phyloP scores from a whole-genome alignment of 2,329 filamentous ascomycete species.

The Aspergillus sp. region DNA sequence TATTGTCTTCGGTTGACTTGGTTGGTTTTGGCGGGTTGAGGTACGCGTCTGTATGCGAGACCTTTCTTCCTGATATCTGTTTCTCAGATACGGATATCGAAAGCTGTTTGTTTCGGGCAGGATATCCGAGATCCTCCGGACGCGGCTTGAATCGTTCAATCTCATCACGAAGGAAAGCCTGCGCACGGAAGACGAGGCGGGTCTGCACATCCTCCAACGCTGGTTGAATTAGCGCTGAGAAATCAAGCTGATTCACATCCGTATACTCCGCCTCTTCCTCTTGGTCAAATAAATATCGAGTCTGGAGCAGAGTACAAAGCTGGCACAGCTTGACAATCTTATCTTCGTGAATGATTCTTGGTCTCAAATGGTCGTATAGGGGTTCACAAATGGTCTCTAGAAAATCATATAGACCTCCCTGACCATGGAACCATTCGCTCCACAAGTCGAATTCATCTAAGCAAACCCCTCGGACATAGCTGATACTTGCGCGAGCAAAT shows the following conservation, averaged over 20 bases:
- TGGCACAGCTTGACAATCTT: conserved; percentile 67
- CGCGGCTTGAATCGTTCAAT: conserved; percentile 67
- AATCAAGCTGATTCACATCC: conserved; percentile 59
- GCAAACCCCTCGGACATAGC: conserved; percentile 65
- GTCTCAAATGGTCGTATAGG: conserved; percentile 65
- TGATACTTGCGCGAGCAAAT: conserved; percentile 64
- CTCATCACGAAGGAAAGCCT: conserved; percentile 63
- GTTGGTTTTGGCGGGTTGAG: conserved; percentile 50
- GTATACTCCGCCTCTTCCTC: conserved; percentile 53
- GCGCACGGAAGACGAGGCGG: conserved; percentile 64
- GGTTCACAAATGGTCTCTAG: conserved; percentile 67
- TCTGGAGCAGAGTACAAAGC: conserved; percentile 65
- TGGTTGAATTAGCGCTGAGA: conserved; percentile 61
- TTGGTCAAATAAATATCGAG: conserved; percentile 61
- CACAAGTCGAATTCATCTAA: conserved; percentile 68
- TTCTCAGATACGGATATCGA: conserved; percentile 41
- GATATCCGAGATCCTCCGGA: conserved; percentile 65
- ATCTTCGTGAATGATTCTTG: conserved; percentile 65
- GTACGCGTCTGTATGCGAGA: conserved; percentile 39
- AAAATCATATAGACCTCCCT: conserved; percentile 64
- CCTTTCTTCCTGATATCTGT: conserved; percentile 57
- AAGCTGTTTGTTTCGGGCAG: conserved; percentile 50
- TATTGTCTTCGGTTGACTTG: conserved; percentile 52
- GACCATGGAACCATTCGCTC: conserved; percentile 65
- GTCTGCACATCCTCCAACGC: conserved; percentile 68